These are phyloP conservation scores for Cenchrus purpureus DNA, from an alignment of 176 grass and related monocot species.

Conservation along the genomic window DNA sequence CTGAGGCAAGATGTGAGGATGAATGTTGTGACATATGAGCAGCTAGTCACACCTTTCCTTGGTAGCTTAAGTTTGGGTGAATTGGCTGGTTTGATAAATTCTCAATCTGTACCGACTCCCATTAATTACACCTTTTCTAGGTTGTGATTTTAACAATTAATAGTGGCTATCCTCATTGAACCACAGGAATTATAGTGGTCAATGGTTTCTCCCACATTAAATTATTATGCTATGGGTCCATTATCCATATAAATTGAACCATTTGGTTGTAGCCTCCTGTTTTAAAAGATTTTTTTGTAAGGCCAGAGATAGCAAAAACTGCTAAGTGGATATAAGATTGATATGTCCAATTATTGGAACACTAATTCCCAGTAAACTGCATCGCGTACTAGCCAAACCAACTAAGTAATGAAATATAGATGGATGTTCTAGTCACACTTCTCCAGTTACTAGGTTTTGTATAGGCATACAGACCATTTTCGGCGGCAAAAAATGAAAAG, in stretches of 20 bases:
- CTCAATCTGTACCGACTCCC: too few species aligned
- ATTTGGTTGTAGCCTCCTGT: slow-evolving; percentile 8
- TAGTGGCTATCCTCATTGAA: background rate
- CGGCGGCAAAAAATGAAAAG: background rate
- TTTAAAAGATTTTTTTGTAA: background rate
- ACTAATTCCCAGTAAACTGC: background rate
- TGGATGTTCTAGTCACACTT: background rate
- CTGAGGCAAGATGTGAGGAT: background rate
- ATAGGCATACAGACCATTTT: slow-evolving; percentile 3
- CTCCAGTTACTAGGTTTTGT: background rate
- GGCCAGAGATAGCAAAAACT: slow-evolving; percentile 14
- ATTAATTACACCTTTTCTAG: too few species aligned
- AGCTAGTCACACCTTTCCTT: background rate
- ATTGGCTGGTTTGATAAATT: background rate
- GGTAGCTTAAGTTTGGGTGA: background rate
- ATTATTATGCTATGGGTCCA: background rate
- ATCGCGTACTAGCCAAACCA: slow-evolving; percentile 5
- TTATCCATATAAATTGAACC: background rate
- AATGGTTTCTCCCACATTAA: background rate
- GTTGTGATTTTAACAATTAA: background rate
- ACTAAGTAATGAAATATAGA: background rate
- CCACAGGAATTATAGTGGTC: background rate
- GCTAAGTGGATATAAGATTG: background rate
- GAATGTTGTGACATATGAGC: slow-evolving; percentile 14
- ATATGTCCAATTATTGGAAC: background rate